Base-by-base conservation (phyloP, 2,329 filamentous ascomycete species). In the Mycosphaerelloides madeirae region DNA sequence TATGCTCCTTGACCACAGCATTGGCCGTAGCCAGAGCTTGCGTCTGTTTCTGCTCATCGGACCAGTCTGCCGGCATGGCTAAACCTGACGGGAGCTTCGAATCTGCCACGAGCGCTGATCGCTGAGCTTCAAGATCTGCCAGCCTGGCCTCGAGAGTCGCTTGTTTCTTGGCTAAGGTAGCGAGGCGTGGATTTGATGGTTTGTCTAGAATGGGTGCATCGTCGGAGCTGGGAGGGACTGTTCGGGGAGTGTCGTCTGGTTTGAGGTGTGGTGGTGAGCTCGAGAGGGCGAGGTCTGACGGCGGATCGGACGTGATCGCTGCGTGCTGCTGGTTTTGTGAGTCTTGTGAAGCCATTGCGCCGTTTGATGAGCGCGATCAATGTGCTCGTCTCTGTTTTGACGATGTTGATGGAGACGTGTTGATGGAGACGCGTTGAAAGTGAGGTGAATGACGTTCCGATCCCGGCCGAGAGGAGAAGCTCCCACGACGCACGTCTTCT, bases 1-100 rank as follows among this genome's bases (percentile, higher is more conserved):
- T 86, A 60, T 86, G 83, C 25, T 68, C 67, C 42, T 79, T 75
- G 40, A 84, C 78, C 8, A 78, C 76, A 15, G 67, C 65, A 31
- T 76, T 69, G 0, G 78, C 71, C 9, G 72, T 68, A 12, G 53
- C 63, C 49, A 68, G 60, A 3, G 67, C 66, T 46, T 54, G 55
- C 20, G 49, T 46, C 18, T 51, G 38, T 31, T 49, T 45, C 29
- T 62, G 48, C 18, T 61, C 57, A 3, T 53, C 51, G 13, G 50
- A 41, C 49, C 55, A 55, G 22, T 57, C 48, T n/a, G 20, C 37
- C 3, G 44, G 59, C 52, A 53, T 57, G 31, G 31, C 58, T 37
- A 59, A 54, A 25, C 44, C 55, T 37, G 50, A 66, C 36, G 53
- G 59, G 3, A 60, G 52, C 29, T 43, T 56, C 15, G 55, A 39